Percentiles rank a stretch among this genome's conserved stretches.
These are phyloP conservation scores for Alternaria sp. DNA, from an alignment of 2,329 filamentous ascomycete species.

Conservation along the genomic window DNA sequence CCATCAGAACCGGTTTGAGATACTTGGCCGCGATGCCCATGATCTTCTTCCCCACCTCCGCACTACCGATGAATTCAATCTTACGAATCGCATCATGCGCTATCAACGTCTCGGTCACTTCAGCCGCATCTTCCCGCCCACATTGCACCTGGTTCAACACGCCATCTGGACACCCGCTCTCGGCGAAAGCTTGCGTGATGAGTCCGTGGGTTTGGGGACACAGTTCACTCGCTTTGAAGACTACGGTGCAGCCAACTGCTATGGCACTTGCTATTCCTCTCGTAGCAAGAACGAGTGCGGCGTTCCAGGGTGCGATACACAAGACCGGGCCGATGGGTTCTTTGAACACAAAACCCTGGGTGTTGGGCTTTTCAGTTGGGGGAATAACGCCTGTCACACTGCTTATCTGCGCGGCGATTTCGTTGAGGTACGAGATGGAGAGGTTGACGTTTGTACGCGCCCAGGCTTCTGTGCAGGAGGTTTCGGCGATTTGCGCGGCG, in stretches of 20 bases:
- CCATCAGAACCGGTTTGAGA: slow-evolving; percentile 78
- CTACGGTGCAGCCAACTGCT: slow-evolving; percentile 57
- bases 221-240: slow-evolving; percentile 39
- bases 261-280: slow-evolving; percentile 58
- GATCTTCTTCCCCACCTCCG: slow-evolving; percentile 71
- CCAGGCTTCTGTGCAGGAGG: slow-evolving; percentile 53
- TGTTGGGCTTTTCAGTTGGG: slow-evolving; percentile 32
- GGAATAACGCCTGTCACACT: slow-evolving; percentile 28
- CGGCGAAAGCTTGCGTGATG: slow-evolving; percentile 27
- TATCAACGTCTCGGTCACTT: slow-evolving; percentile 72
- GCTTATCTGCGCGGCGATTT: slow-evolving; percentile 50
- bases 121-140: slow-evolving; percentile 63
- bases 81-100: slow-evolving; percentile 69
- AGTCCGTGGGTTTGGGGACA: slow-evolving; percentile 29
- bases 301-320: slow-evolving; percentile 52
- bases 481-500: slow-evolving; percentile 64
- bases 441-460: slow-evolving; percentile 43
- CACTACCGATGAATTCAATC: slow-evolving; percentile 80
- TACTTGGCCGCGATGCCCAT: slow-evolving; percentile 70
- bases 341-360: slow-evolving; percentile 40
- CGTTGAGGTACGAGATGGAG: slow-evolving; percentile 52
- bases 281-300: slow-evolving; percentile 49
- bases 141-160: slow-evolving; percentile 74
- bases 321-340: slow-evolving; percentile 32
- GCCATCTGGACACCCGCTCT: slow-evolving; percentile 76